Percentiles rank a stretch among this genome's conserved stretches.
Evolutionary conservation across 768 basidiomycete species (phyloP).

Genomic region (Lentinula boryana): DNA sequence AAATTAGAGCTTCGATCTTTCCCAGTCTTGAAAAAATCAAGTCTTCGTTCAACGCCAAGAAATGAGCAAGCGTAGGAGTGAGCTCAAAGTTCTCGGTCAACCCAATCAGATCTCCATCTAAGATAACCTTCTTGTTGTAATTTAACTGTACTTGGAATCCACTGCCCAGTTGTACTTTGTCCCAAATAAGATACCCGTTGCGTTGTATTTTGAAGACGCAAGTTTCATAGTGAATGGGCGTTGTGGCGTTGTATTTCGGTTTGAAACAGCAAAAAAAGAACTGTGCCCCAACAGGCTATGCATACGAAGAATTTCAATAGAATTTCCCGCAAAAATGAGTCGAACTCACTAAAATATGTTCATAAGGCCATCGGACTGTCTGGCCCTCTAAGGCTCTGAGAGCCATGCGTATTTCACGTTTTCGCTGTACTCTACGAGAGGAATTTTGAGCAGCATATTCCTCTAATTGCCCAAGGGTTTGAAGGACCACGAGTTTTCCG

Average conservation of each 20-base stretch:
- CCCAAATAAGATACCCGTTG: slow-evolving; percentile 45
- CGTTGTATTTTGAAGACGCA: slow-evolving; percentile 47
- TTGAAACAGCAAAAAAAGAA: slow-evolving; percentile 38
- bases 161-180: slow-evolving; percentile 53
- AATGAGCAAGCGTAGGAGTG: slow-evolving; percentile 55
- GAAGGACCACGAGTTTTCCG: slow-evolving; percentile 43
- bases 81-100: slow-evolving; percentile 62
- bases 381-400: slow-evolving; percentile 63
- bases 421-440: slow-evolving; percentile 35
- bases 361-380: slow-evolving; percentile 58
- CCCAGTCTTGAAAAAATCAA: slow-evolving; percentile 38
- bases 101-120: slow-evolving; percentile 51
- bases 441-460: slow-evolving; percentile 60
- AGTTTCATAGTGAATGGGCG: slow-evolving; percentile 36
- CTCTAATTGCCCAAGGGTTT: slow-evolving; percentile 44
- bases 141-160: slow-evolving; percentile 59
- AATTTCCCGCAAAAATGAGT: background rate
- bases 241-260: slow-evolving; percentile 45
- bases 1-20: slow-evolving; percentile 40
- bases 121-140: slow-evolving; percentile 46
- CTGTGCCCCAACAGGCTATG: slow-evolving; percentile 41
- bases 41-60: slow-evolving; percentile 50
- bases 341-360: slow-evolving; percentile 42
- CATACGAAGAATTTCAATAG: background rate
- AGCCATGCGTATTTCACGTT: slow-evolving; percentile 54